These are phyloP conservation scores for Yamadazyma mexicana DNA, from an alignment of 1,139 yeast species.

Conservation along the genomic window DNA sequence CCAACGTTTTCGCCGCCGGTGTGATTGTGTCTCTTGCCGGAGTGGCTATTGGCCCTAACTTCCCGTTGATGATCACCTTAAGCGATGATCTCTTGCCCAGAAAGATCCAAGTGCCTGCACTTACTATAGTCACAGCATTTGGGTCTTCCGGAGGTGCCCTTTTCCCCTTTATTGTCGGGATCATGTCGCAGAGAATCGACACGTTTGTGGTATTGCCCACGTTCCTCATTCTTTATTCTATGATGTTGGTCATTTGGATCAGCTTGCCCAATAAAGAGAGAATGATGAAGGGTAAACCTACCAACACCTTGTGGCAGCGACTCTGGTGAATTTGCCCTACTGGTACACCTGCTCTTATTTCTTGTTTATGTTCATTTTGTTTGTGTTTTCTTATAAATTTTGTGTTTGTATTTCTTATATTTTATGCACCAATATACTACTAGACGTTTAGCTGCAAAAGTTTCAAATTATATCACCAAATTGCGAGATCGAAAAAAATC, in stretches of 20 bases:
- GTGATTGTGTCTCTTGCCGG: constrained; percentile 51
- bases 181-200: constrained; percentile 51
- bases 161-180: constrained; percentile 57
- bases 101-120: constrained; percentile 52
- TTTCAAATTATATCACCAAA: background rate
- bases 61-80: constrained; percentile 53
- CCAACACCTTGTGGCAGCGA: constrained; percentile 19
- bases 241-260: constrained; percentile 46
- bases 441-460: constrained; percentile 1
- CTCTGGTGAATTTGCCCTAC: constrained; percentile 17
- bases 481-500: constrained; percentile 1
- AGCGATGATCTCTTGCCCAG: constrained; percentile 51
- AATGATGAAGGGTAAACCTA: constrained; percentile 12
- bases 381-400: background rate
- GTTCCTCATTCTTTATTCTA: constrained; percentile 38
- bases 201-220: constrained; percentile 58
- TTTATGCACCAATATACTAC: too few species aligned
- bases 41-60: constrained; percentile 52
- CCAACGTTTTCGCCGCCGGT: constrained; percentile 41
- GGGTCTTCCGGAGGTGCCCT: constrained; percentile 64
- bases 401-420: too few species aligned
- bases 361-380: background rate
- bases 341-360: background rate
- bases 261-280: constrained; percentile 41
- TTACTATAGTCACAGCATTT: constrained; percentile 58